phyloP scores from a whole-genome alignment of 768 basidiomycete genomes.

The Pleurotus ostreatus region DNA sequence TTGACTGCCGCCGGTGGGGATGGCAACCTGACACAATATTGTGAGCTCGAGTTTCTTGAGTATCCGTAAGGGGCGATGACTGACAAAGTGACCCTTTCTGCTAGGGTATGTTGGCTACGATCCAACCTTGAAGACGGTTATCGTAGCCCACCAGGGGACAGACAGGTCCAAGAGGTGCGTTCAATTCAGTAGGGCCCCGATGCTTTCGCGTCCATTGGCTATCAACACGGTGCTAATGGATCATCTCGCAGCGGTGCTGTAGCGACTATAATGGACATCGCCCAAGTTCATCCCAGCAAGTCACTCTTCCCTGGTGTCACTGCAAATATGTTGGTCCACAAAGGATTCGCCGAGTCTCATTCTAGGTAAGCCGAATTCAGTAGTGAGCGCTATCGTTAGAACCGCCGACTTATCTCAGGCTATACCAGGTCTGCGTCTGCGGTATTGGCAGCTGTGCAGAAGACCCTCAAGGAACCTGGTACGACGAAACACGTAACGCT shows the following conservation, averaged over 20 bases:
- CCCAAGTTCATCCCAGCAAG: slow-evolving; percentile 27
- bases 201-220: neutral
- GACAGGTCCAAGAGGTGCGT: slow-evolving; percentile 30
- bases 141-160: slow-evolving; percentile 42
- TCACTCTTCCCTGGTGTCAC: slow-evolving; percentile 43
- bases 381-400: neutral
- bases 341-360: slow-evolving; percentile 40
- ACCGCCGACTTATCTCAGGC: neutral
- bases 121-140: slow-evolving; percentile 29
- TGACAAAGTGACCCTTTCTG: too few relatives aligned
- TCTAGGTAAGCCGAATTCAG: slow-evolving; percentile 24
- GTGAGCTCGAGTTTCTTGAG: slow-evolving; percentile 17
- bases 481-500: slow-evolving; percentile 32
- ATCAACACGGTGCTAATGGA: neutral
- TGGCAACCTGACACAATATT: slow-evolving; percentile 32
- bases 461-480: slow-evolving; percentile 26
- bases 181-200: neutral
- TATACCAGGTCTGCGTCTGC: slow-evolving; percentile 32
- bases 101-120: slow-evolving; percentile 26
- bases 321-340: slow-evolving; percentile 35
- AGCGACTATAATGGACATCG: slow-evolving; percentile 31
- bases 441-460: slow-evolving; percentile 38
- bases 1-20: slow-evolving; percentile 43
- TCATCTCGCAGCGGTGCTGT: slow-evolving; percentile 24
- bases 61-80: too few relatives aligned